Conservation (phyloP, 129 eudicot species). For the Glebionis coronaria region DNA sequence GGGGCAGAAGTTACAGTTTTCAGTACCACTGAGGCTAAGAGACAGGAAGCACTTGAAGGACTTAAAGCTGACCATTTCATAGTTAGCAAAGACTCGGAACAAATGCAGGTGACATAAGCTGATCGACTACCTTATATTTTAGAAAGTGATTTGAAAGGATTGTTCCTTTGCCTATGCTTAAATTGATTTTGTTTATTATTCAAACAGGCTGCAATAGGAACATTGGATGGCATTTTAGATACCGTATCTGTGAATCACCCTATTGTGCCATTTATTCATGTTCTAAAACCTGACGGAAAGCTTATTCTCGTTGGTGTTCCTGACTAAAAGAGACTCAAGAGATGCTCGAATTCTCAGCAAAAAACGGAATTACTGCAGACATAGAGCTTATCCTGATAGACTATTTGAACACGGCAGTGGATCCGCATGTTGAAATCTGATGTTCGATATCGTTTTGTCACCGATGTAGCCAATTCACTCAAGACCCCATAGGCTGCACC, state of each 20-base stretch:
- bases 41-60: too few species aligned
- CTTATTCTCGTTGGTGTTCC: conserved; percentile 44
- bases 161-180: not conserved
- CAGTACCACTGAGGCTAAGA: too few species aligned
- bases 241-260: conserved; percentile 45
- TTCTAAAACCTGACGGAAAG: conserved; percentile 40
- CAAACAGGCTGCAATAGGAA: conserved; percentile 31
- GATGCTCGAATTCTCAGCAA: too few species aligned
- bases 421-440: conserved; percentile 3
- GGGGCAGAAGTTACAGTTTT: too few species aligned
- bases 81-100: too few species aligned
- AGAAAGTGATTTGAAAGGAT: too few species aligned
- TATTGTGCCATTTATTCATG: conserved; percentile 27
- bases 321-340: not conserved
- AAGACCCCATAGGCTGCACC: not conserved
- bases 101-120: too few species aligned
- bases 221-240: conserved; percentile 56
- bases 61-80: too few species aligned
- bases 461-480: conserved; percentile 35
- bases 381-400: too few species aligned
- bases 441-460: conserved; percentile 36
- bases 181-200: not conserved
- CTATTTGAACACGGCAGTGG: too few species aligned
- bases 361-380: not conserved
- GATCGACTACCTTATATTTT: too few species aligned